Base-by-base conservation (phyloP, 2,329 filamentous ascomycete genomes). In the Pseudogymnoascus sp. region DNA sequence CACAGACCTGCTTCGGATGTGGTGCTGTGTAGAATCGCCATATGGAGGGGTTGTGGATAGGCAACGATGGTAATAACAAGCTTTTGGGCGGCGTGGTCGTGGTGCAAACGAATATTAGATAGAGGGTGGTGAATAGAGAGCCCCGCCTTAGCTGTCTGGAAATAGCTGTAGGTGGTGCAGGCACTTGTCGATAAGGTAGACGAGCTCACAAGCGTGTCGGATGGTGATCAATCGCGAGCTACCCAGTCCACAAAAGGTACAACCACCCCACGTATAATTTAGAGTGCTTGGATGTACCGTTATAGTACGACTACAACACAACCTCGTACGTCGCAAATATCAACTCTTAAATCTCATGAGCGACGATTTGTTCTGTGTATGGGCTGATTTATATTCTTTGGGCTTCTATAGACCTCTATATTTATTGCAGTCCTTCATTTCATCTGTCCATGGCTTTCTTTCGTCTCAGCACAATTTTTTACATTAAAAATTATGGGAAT, bases 21-120 rank as follows among this genome's bases (percentile, higher is more conserved):
- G 28, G n/a, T 34, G 50, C n/a, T 21, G 50, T 34, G 11, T 56
- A 56, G 28, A 18, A 56, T 56, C 50, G 50, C 50, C 50, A 56
- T 56, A 12, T 56, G 50, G 50, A 56, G 50, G 25, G n/a, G 28
- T 56, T 56, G 50, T 56, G 16, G 25, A 56, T 36, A 56, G 50
- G 50, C 28, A 56, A 34, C 50, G 50, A 56, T 56, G 50, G 28
- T 34, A 56, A 56, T 34, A 56, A 34, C 50, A 56, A 56, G 50
- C 50, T 56, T 56, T 56, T 16, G n/a, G 14, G n/a, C 25, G 50
- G n/a, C 16, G 50, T 56, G 28, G 50, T 56, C 16, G 50, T 56
- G 28, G 50, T 56, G 50, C 50, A 56, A 56, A 56, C 50, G 50
- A 56, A 56, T 56, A 56, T 56, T 56, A 56, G 50, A 56, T 56